Percentiles rank a stretch among this genome's conserved stretches.
These are phyloP conservation scores for Medicago arabica DNA, from an alignment of 306 rosid species.

Conservation along the genomic window DNA sequence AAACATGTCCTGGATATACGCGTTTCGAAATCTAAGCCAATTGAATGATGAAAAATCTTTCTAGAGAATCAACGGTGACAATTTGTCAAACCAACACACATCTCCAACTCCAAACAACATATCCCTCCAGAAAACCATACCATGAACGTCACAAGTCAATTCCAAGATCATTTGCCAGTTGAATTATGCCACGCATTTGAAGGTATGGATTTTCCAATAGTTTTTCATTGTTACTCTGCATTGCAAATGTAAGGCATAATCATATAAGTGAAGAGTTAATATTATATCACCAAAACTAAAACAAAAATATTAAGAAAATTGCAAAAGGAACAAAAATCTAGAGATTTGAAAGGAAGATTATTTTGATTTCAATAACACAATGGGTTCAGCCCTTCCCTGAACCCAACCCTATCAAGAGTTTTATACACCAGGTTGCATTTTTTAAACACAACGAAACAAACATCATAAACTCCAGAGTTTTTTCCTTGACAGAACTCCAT, in stretches of 20 bases:
- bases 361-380: slow-evolving; percentile 17
- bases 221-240: slow-evolving; percentile 94
- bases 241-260: slow-evolving; percentile 44
- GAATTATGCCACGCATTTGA: slow-evolving; percentile 98
- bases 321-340: slow-evolving; percentile 34
- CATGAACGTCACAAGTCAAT: slow-evolving; percentile 63
- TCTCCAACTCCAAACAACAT: slow-evolving; percentile 48
- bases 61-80: slow-evolving; percentile 40
- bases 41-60: slow-evolving; percentile 34
- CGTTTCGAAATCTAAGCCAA: slow-evolving; percentile 42
- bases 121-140: slow-evolving; percentile 50
- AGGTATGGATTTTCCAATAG: slow-evolving; percentile 99
- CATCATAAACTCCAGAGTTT: too few species aligned
- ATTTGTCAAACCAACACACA: slow-evolving; percentile 40
- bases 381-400: too few species aligned
- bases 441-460: too few species aligned
- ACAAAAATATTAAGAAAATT: slow-evolving; percentile 23
- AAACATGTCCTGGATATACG: slow-evolving; percentile 44
- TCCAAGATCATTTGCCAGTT: slow-evolving; percentile 93
- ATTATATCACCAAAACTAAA: slow-evolving; percentile 25
- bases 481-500: too few species aligned
- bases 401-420: too few species aligned
- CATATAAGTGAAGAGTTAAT: slow-evolving; percentile 31
- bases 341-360: slow-evolving; percentile 19
- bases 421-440: too few species aligned